phyloP scores from a whole-genome alignment of 2,329 filamentous ascomycete genomes.

The Alternaria longipes region DNA sequence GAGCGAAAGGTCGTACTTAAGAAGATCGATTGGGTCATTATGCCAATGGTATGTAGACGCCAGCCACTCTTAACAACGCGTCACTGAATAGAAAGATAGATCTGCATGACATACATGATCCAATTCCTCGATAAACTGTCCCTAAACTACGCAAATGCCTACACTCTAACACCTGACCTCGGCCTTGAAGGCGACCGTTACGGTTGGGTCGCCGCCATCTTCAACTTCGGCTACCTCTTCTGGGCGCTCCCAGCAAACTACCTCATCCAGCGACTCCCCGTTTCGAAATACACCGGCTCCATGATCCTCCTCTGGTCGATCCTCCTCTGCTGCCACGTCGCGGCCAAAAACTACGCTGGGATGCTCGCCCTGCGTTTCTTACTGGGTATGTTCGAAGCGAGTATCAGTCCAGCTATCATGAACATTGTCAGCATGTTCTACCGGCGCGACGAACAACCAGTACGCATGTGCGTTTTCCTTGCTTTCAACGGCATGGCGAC shows the following conservation, averaged over 20 bases:
- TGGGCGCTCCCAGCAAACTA: conserved; percentile 54
- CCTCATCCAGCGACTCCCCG: conserved; percentile 49
- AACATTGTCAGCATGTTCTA: conserved; percentile 53
- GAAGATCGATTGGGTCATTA: conserved; percentile 58
- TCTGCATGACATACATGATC: conserved; percentile 56
- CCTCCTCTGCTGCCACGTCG: conserved; percentile 55
- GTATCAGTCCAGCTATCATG: conserved; percentile 49
- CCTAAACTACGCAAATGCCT: conserved; percentile 54
- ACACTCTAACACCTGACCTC: conserved; percentile 49
- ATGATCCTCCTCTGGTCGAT: conserved; percentile 58
- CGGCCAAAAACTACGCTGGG: conserved; percentile 49
- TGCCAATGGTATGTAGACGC: conserved; percentile 53
- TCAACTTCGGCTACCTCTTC: conserved; percentile 57
- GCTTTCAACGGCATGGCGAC: conserved; percentile 52
- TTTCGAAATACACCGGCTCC: conserved; percentile 48
- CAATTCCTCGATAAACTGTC: conserved; percentile 58
- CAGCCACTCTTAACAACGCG: neutral
- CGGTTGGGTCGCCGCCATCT: conserved; percentile 54
- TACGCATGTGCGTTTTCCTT: conserved; percentile 58
- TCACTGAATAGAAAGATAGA: conserved; percentile 25
- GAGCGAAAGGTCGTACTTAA: conserved; percentile 54
- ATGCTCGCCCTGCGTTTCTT: conserved; percentile 48
- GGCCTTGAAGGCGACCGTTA: conserved; percentile 51
- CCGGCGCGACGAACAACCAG: conserved; percentile 47
- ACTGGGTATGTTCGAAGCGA: conserved; percentile 51